These are phyloP conservation scores for Hypoxylon rickii DNA, from an alignment of 495 filamentous ascomycete species.

Conservation along the genomic window DNA sequence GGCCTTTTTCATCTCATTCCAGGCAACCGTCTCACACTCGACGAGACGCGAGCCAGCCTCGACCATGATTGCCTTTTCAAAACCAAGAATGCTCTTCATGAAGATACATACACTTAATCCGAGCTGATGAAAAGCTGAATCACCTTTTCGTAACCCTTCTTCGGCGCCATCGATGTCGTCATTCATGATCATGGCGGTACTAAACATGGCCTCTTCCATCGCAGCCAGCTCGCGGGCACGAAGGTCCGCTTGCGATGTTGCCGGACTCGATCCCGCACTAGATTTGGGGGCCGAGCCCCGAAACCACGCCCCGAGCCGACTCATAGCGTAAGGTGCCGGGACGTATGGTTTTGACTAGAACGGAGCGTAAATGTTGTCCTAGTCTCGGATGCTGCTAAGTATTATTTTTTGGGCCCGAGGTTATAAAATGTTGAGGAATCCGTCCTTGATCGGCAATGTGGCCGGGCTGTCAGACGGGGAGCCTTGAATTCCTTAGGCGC, in stretches of 20 bases:
- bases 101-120: conserved; percentile 82
- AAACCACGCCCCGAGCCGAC: conserved; percentile 39
- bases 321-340: conserved; percentile 22
- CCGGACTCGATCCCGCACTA: conserved; percentile 25
- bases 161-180: conserved; percentile 93
- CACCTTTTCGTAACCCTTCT: conserved; percentile 66
- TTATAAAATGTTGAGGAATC: no score
- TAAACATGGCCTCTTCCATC: conserved; percentile 54
- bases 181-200: conserved; percentile 73
- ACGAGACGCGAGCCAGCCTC: conserved; percentile 75
- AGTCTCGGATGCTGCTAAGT: no score
- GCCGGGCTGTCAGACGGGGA: no score
- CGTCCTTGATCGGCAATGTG: neutral
- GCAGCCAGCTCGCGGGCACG: conserved; percentile 42
- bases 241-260: conserved; percentile 28
- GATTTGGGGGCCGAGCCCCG: conserved; percentile 34
- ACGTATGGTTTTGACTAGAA: neutral
- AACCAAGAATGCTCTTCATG: conserved; percentile 83
- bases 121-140: conserved; percentile 91
- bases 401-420: no score
- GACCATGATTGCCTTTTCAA: conserved; percentile 93
- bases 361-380: neutral
- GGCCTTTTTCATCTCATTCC: conserved; percentile 75
- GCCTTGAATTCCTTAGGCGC: neutral
- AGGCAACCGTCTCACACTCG: conserved; percentile 79